Percentiles rank a stretch among this genome's conserved stretches.
Conservation (phyloP, 345 rosid genomes). For the Eutrema heterophyllum region DNA sequence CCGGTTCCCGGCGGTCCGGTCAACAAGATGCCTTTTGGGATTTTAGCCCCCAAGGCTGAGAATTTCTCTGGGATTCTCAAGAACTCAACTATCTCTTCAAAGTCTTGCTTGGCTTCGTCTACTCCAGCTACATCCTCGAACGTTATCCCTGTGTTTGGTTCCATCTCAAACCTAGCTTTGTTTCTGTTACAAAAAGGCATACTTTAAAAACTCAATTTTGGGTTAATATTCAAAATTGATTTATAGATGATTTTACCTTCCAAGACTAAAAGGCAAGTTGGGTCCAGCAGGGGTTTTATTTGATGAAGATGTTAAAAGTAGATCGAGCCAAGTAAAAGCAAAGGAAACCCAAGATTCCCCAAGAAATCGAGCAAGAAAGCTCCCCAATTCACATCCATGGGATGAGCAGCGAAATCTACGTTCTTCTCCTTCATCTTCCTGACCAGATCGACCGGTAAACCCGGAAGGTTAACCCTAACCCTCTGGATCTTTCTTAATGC, state of each 20-base stretch:
- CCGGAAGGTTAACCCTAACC: slow-evolving; percentile 64
- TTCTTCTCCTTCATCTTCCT: slow-evolving; percentile 60
- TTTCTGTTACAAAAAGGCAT: slow-evolving; percentile 36
- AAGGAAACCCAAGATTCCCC: slow-evolving; percentile 60
- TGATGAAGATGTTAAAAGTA: slow-evolving; percentile 42
- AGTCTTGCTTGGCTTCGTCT: slow-evolving; percentile 86
- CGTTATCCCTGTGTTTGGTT: slow-evolving; percentile 72
- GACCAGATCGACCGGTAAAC: slow-evolving; percentile 51
- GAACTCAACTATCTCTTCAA: slow-evolving; percentile 71
- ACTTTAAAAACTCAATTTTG: neutral
- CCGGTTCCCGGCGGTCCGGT: slow-evolving; percentile 75
- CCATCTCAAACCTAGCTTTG: slow-evolving; percentile 83
- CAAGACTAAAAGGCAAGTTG: slow-evolving; percentile 69
- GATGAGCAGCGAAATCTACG: slow-evolving; percentile 67
- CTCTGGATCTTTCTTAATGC: slow-evolving; percentile 50
- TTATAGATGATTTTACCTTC: slow-evolving; percentile 34
- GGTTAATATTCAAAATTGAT: neutral
- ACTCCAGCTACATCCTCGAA: slow-evolving; percentile 80
- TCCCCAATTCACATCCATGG: slow-evolving; percentile 45
- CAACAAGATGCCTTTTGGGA: slow-evolving; percentile 64
- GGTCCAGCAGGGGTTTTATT: slow-evolving; percentile 47
- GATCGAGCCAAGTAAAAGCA: slow-evolving; percentile 53
- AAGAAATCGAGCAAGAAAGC: slow-evolving; percentile 43
- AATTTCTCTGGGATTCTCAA: slow-evolving; percentile 61
- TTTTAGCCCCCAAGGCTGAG: slow-evolving; percentile 58